phyloP scores from a whole-genome alignment of 805 yeast genomes.

The Candida dendrica region DNA sequence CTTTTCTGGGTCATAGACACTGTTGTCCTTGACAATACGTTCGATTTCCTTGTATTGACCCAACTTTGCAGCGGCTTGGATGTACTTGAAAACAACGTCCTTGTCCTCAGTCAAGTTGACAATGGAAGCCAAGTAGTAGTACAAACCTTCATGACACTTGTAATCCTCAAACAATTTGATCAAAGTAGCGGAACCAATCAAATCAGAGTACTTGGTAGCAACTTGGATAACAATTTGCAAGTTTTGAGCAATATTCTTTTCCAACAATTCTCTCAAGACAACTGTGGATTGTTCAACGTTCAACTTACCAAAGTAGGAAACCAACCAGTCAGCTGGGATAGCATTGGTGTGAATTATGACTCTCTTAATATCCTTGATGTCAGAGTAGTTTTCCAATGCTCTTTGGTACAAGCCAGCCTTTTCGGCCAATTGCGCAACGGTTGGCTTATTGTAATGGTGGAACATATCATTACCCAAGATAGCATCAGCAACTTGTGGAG shows the following conservation, averaged over 20 bases:
- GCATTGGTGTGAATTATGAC: slow-evolving; percentile 82
- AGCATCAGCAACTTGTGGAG: slow-evolving; percentile 99
- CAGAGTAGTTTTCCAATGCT: slow-evolving; percentile 93
- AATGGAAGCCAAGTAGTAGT: slow-evolving; percentile 86
- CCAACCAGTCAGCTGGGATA: slow-evolving; percentile 90
- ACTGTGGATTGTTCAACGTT: slow-evolving; percentile 90
- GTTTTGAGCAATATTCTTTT: slow-evolving; percentile 73
- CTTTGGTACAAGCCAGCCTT: slow-evolving; percentile 94
- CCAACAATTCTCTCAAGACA: slow-evolving; percentile 80
- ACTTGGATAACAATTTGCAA: slow-evolving; percentile 92
- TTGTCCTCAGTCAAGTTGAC: slow-evolving; percentile 92
- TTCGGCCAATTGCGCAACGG: slow-evolving; percentile 88
- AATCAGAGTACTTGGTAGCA: slow-evolving; percentile 91
- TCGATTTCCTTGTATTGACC: slow-evolving; percentile 93
- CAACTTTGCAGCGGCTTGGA: slow-evolving; percentile 86
- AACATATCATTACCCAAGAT: slow-evolving; percentile 94
- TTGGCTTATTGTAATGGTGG: slow-evolving; percentile 89
- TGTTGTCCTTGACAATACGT: slow-evolving; percentile 90
- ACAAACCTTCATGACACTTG: slow-evolving; percentile 87
- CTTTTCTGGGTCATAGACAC: slow-evolving; percentile 91
- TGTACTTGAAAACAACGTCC: slow-evolving; percentile 92
- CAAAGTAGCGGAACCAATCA: slow-evolving; percentile 78
- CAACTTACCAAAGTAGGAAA: slow-evolving; percentile 84
- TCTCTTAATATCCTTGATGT: slow-evolving; percentile 90
- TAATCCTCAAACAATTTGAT: slow-evolving; percentile 91